A percentile compares a stretch with the other conserved stretches of the same genome.
Evolutionary conservation across 139 green algal genomes (phyloP).

Genomic region (Eudorina sp.): DNA sequence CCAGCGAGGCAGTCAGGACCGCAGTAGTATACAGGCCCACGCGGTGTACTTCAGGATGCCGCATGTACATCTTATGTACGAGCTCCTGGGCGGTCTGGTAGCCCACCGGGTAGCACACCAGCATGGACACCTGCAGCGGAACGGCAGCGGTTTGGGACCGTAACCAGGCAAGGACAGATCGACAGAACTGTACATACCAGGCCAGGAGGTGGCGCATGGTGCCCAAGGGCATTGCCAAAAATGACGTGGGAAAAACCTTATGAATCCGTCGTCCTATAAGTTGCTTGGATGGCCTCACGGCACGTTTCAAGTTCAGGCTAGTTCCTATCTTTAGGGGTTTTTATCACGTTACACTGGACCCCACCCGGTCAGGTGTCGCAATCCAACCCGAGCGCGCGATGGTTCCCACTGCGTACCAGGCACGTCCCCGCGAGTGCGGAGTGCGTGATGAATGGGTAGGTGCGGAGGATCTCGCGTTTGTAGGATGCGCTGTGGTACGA

Average conservation of each 20-base stretch:
- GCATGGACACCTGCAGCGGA: conserved; percentile 31
- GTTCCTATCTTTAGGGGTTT: neutral
- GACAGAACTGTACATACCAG: no score
- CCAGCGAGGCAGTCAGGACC: neutral
- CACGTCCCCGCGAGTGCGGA: conserved; percentile 19
- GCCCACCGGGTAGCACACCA: conserved; percentile 30
- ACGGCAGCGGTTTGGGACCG: no score
- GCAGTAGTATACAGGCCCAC: conserved; percentile 39
- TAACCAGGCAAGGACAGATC: no score
- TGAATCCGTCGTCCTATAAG: neutral
- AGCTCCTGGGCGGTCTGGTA: conserved; percentile 33
- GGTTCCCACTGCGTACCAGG: conserved; percentile 13
- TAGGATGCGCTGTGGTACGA: neutral
- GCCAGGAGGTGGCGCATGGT: no score
- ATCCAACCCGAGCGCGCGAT: neutral
- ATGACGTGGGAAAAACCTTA: no score
- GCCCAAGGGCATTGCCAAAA: no score
- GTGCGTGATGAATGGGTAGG: conserved; percentile 44
- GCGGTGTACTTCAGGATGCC: neutral
- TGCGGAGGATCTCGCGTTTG: conserved; percentile 1
- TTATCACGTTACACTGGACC: neutral
- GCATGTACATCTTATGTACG: conserved; percentile 40
- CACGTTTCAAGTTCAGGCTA: neutral
- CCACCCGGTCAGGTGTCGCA: neutral
- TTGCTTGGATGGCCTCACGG: neutral